phyloP scores from a whole-genome alignment of 805 yeast species.

The Debaryomyces tyrocola region DNA sequence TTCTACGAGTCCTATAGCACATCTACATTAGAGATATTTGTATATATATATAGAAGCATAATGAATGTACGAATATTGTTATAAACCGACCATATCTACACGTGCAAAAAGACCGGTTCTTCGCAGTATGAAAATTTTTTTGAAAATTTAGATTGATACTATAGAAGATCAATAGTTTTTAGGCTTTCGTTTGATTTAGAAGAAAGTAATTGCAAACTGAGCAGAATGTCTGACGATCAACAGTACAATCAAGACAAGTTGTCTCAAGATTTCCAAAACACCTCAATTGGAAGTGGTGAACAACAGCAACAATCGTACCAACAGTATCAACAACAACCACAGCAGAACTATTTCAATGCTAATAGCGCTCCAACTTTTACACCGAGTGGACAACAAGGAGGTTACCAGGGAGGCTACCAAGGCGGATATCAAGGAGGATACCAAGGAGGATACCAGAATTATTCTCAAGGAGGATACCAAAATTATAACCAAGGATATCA shows the following conservation, averaged over 20 bases:
- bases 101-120: not conserved
- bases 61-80: too few relatives aligned
- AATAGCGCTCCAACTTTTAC: constrained; percentile 50
- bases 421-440: constrained; percentile 23
- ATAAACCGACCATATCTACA: not conserved
- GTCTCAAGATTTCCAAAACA: constrained; percentile 44
- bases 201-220: not conserved
- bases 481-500: constrained; percentile 22
- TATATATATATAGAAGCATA: too few relatives aligned
- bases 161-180: too few relatives aligned
- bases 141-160: not conserved
- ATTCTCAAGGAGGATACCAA: constrained; percentile 9
- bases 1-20: too few relatives aligned
- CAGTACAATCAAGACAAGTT: constrained; percentile 42
- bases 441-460: constrained; percentile 10
- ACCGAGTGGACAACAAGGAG: constrained; percentile 34
- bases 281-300: constrained; percentile 31
- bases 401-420: constrained; percentile 18
- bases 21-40: too few relatives aligned
- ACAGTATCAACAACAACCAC: constrained; percentile 19
- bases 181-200: not conserved
- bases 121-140: not conserved
- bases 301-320: constrained; percentile 28
- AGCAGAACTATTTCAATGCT: constrained; percentile 42
- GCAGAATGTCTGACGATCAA: constrained; percentile 30